These are phyloP conservation scores for Debaryomycetaceae sp. DNA, from an alignment of 1,139 yeast species.

Conservation along the genomic window DNA sequence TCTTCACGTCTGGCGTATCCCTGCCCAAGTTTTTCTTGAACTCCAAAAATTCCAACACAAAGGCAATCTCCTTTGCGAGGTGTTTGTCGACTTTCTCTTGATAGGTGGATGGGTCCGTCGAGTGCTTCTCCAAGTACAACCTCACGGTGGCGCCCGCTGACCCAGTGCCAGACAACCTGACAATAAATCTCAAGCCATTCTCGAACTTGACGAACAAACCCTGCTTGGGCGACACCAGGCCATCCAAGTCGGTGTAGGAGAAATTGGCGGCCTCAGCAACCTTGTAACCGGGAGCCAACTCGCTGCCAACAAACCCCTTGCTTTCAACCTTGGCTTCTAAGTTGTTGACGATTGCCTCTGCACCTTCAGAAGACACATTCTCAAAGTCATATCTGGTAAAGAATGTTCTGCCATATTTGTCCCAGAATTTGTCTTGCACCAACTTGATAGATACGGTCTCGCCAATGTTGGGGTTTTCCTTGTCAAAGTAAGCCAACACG, in stretches of 20 bases:
- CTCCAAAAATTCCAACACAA: conserved; percentile 64
- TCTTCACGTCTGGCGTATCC: conserved; percentile 84
- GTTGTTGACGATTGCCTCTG: conserved; percentile 59
- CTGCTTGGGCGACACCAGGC: conserved; percentile 85
- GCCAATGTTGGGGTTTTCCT: conserved; percentile 48
- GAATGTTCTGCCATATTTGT: conserved; percentile 92
- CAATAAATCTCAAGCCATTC: conserved; percentile 82
- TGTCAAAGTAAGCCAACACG: conserved; percentile 77
- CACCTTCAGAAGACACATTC: conserved; percentile 72
- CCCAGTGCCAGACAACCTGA: conserved; percentile 95
- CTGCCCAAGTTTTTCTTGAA: conserved; percentile 75
- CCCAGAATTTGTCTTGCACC: conserved; percentile 87
- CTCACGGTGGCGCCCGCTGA: conserved; percentile 97
- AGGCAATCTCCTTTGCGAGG: conserved; percentile 57
- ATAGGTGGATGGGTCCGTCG: conserved; percentile 52
- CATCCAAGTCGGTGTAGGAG: conserved; percentile 90
- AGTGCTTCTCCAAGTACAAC: conserved; percentile 83
- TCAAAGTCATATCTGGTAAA: conserved; percentile 96
- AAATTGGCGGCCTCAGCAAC: conserved; percentile 83
- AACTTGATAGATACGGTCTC: conserved; percentile 63
- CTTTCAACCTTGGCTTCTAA: conserved; percentile 38
- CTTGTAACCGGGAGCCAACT: conserved; percentile 41
- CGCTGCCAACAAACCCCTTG: conserved; percentile 38
- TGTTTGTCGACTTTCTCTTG: conserved; percentile 60
- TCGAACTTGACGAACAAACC: conserved; percentile 82